phyloP scores from a whole-genome alignment of 2,329 filamentous ascomycete genomes.

The Diaporthe helianthi region DNA sequence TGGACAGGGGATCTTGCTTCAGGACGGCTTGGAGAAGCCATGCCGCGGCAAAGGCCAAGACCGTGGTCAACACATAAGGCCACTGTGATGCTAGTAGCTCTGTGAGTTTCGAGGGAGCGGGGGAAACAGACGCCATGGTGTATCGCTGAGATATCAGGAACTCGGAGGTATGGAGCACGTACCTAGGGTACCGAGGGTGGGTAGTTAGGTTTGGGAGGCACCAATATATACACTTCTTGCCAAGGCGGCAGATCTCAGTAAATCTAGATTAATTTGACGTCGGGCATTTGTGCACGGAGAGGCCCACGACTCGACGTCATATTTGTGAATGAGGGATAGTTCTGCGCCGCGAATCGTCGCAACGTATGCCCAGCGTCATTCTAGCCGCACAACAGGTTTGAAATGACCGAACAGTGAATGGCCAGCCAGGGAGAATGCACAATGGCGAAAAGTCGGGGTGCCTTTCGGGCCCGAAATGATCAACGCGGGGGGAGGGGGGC shows the following conservation, averaged over 20 bases:
- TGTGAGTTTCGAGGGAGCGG: conserved; percentile 3
- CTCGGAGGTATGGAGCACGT: background rate
- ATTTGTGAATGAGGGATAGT: conserved; percentile 7
- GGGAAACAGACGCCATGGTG: conserved; percentile 17
- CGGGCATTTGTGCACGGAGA: background rate
- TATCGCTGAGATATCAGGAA: background rate
- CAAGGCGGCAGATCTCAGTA: background rate
- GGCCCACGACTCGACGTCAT: conserved; percentile 12
- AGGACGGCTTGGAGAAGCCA: conserved; percentile 30
- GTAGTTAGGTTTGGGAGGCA: background rate
- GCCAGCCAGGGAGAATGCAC: background rate
- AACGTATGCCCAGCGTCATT: background rate
- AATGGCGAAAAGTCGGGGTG: background rate
- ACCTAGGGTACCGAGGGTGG: too few relatives aligned
- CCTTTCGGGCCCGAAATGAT: background rate
- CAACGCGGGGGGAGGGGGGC: too few relatives aligned
- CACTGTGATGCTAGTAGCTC: conserved; percentile 26
- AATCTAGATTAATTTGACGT: background rate
- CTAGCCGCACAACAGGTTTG: background rate
- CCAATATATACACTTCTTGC: conserved; percentile 13
- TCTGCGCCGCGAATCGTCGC: background rate
- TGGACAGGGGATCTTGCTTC: conserved; percentile 34
- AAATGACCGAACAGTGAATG: background rate
- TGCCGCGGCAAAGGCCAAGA: conserved; percentile 24
- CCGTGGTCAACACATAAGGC: conserved; percentile 21